phyloP scores from a whole-genome alignment of 345 rosid genomes.

The Sonneratia alba region DNA sequence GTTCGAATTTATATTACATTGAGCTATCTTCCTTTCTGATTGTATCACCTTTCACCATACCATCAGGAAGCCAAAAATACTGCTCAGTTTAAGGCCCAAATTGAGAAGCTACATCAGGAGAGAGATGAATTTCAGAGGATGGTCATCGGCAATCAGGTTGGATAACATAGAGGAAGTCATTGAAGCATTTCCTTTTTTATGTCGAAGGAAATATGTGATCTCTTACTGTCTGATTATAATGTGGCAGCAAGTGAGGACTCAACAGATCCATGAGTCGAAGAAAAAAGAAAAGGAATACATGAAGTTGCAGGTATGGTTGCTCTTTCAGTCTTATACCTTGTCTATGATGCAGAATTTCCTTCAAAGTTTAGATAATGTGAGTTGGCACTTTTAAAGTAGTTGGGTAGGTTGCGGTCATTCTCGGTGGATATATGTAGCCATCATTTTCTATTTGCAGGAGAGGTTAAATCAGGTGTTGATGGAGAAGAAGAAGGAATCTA shows the following conservation, averaged over 20 bases:
- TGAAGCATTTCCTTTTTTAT: background rate
- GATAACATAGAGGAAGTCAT: background rate
- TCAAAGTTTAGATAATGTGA: too few species aligned
- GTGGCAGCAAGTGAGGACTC: slow-evolving; percentile 89
- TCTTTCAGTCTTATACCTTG: background rate
- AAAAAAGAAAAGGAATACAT: slow-evolving; percentile 93
- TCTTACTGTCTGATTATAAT: slow-evolving; percentile 18
- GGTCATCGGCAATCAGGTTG: slow-evolving; percentile 95
- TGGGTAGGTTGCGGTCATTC: background rate
- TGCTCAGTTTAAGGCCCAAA: slow-evolving; percentile 77
- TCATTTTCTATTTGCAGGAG: slow-evolving; percentile 39
- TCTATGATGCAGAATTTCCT: background rate
- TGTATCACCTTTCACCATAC: background rate
- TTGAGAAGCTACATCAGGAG: slow-evolving; percentile 89
- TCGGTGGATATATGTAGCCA: background rate
- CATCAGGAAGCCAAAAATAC: slow-evolving; percentile 80
- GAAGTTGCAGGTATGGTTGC: slow-evolving; percentile 65
- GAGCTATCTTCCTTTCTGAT: slow-evolving; percentile 5
- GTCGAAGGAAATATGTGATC: slow-evolving; percentile 4
- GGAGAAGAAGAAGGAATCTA: slow-evolving; percentile 98
- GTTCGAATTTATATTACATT: background rate
- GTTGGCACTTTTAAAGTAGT: background rate
- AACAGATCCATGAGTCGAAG: slow-evolving; percentile 95
- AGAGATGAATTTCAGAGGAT: slow-evolving; percentile 95
- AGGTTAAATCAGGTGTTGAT: slow-evolving; percentile 88